These are phyloP conservation scores for Elaphomyces granulatus DNA, from an alignment of 495 filamentous ascomycete genomes.

Conservation along the genomic window DNA sequence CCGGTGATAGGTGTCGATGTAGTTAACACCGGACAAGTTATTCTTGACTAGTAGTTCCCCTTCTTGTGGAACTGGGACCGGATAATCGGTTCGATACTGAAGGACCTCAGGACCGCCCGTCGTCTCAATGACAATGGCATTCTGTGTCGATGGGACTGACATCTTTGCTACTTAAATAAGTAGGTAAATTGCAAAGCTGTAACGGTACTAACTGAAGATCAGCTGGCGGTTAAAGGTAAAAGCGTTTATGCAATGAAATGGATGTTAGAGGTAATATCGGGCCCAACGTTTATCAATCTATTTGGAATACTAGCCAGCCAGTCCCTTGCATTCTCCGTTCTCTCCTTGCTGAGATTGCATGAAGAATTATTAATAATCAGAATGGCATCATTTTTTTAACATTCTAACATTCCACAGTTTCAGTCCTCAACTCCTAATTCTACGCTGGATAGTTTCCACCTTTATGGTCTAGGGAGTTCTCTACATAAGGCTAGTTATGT, in stretches of 20 bases:
- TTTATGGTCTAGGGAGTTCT: no score
- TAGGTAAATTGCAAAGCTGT: slow-evolving; percentile 9
- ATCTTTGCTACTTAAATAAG: slow-evolving; percentile 19
- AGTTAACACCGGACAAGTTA: slow-evolving; percentile 75
- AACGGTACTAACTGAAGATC: slow-evolving; percentile 8
- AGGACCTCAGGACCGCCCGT: slow-evolving; percentile 70
- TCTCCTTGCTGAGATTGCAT: no score
- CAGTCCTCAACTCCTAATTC: no score
- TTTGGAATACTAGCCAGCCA: neutral
- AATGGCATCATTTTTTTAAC: no score
- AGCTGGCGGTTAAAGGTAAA: neutral
- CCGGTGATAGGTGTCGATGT: slow-evolving; percentile 81
- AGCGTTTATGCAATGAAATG: no score
- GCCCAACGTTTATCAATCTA: neutral
- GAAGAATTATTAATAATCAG: no score
- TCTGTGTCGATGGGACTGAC: slow-evolving; percentile 55
- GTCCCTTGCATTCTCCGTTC: no score
- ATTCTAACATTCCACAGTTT: no score
- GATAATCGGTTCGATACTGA: slow-evolving; percentile 56
- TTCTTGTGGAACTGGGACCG: slow-evolving; percentile 55
- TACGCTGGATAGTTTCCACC: no score
- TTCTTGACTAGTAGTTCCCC: slow-evolving; percentile 77
- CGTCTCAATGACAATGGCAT: slow-evolving; percentile 58
- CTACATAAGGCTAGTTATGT: no score
- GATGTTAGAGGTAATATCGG: no score